Evolutionary conservation across 768 basidiomycete genomes (phyloP), one percentile per base, ranked within the genome.

Genomic region (Pulveroboletus sp.): DNA sequence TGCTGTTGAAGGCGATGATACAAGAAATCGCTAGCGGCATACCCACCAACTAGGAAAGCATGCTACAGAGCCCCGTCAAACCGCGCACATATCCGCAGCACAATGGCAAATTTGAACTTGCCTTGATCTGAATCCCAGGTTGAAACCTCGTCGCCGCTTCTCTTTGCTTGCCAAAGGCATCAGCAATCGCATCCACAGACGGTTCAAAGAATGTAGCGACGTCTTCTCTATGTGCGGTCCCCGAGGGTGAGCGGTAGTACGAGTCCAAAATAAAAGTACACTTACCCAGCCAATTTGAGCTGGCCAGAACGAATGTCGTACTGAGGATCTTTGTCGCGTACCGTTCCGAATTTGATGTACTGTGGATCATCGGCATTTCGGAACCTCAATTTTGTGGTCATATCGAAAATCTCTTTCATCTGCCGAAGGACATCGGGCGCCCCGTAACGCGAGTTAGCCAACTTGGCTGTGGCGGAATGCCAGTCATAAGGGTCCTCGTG

Each of bases 291-390:
- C 27, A 75, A 39, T 30, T 62, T 66, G n/a, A 74, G 56, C 40
- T 70, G 67, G 1, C 73, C 73, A 14, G 62, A 61, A 14, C 63
- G 59, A 23, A 75, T 71, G 9, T 67, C 68, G 38, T 64, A 61
- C 34, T 63, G 53, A 0, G 58, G 60, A 41, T 76, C 73, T 32
- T 60, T 67, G 54, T 70, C 68, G 6, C 67, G 55, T 22, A 60
- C 49, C 1, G 56, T 60, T 16, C 75, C 73, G 27, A 76, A 72
- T 32, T 58, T 73, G 40, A 63, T 66, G 51, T 67, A 76, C n/a
- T 65, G 69, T 1, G 71, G 62, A 14, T 70, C 67, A 10, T 60
- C 51, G 2, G 53, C 60, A 32, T 61, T 56, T 29, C 65, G 75
- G 53, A 75, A 77, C 13, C 68, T 73, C 16, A 66, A 43, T 51